Conservation (phyloP, 306 rosid genomes). For the Vicia villosa region DNA sequence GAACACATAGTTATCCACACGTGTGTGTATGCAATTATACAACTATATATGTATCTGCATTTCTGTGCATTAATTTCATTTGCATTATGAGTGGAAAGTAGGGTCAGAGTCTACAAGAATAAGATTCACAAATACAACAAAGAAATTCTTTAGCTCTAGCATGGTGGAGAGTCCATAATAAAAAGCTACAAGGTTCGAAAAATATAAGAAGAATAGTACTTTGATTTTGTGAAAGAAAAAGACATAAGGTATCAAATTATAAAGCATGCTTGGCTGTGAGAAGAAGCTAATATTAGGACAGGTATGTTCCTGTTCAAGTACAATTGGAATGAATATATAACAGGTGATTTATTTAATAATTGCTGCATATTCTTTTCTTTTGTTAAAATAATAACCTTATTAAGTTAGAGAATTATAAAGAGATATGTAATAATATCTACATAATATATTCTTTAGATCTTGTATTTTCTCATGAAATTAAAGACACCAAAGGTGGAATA, state of each 20-base stretch:
- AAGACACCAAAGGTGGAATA: conserved; percentile 32
- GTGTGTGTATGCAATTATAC: conserved; percentile 24
- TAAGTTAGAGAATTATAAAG: conserved; percentile 32
- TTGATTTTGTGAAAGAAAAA: conserved; percentile 35
- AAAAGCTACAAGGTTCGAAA: conserved; percentile 52
- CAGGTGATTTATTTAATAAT: conserved; percentile 23
- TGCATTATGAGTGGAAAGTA: conserved; percentile 56
- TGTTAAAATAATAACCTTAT: conserved; percentile 18
- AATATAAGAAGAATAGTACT: conserved; percentile 42
- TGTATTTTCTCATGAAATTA: conserved; percentile 33
- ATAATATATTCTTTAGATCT: neutral
- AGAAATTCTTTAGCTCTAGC: conserved; percentile 49
- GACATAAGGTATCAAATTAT: conserved; percentile 51
- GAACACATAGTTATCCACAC: conserved; percentile 31
- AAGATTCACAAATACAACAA: conserved; percentile 64
- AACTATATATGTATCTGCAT: conserved; percentile 15
- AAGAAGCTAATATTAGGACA: conserved; percentile 44
- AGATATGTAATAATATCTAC: conserved; percentile 19
- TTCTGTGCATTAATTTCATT: conserved; percentile 15
- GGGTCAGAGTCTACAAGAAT: conserved; percentile 61
- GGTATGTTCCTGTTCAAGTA: conserved; percentile 45
- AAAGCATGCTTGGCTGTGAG: conserved; percentile 44
- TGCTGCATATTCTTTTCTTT: conserved; percentile 36
- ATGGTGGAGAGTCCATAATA: conserved; percentile 74
- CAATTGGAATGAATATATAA: conserved; percentile 36